Evolutionary conservation across 1,284 basidiomycete genomes (phyloP), one percentile per base, ranked within the genome.

Genomic region (Ceratobasidium sp.): DNA sequence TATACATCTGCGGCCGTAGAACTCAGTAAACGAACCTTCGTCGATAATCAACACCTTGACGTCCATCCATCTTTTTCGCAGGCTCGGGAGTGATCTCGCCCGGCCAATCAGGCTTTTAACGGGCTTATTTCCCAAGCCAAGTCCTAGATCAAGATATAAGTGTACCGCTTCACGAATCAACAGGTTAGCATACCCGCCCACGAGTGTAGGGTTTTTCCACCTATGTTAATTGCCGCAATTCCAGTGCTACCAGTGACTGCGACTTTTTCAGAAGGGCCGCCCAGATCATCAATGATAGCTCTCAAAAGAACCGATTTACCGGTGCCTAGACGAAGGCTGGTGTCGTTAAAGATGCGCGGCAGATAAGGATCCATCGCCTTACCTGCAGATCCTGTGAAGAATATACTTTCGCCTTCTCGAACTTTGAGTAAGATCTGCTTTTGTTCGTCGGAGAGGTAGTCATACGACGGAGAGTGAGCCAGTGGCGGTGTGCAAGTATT

Each of bases 301-400:
- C 89, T 85, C 1, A 91, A 84, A 6, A 91, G 84, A 39, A 91
- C 89, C 0, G 89, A 90, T 83, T 91, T 91, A 66, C 90, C 90
- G 9, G 90, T 90, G 79, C 90, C 90, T 88, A 33, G 26, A 15
- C 12, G 2, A 28, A 40, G 42, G 42, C 63, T 77, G 3, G 40
- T 18, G 51, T 53, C 20, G 42, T 40, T 67, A 10, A 78, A 66
- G 44, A 13, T 12, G 44, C 70, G 10, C 33, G 0, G 20, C 6
- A 40, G 49, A 26, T 13, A 26, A 33, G 66, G 40, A 26, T 6
- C 49, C 55, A 6, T 44, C 12, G 23, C 87, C 93, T 83, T 81
- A 97, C 96, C 96, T 79, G 96, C 97, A 86, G 95, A 97, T 33
- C 98, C 97, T 0, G 97, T 99, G 85, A 98, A 99, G 83, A 99